Conservation (phyloP, 345 rosid species). For the thale cress (Arabidopsis thaliana) region TAIR10.1 NC_003071.7:19502501-19503000, state of each 20-base stretch:
- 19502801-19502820: not conserved
- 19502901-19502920: slow-evolving; percentile 4
- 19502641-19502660: too few relatives aligned
- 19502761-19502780: not conserved
- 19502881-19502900: not conserved
- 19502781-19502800: not conserved
- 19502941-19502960: slow-evolving; percentile 67
- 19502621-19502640: too few relatives aligned
- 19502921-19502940: slow-evolving; percentile 1
- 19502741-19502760: too few relatives aligned
- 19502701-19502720: not conserved
- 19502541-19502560: too few relatives aligned
- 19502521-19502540: too few relatives aligned
- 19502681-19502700: not conserved
- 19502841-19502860: not conserved
- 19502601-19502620: not conserved
- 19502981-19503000: slow-evolving; percentile 80
- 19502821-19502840: not conserved
- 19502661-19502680: not conserved
- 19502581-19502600: not conserved
- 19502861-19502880: not conserved
- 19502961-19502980: slow-evolving; percentile 76
- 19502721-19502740: too few relatives aligned
- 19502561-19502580: too few relatives aligned
- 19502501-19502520: not conserved